Evolutionary conservation across 176 grass and related monocot species (phyloP).

Genomic region (maize (Zea mays)): DNA sequence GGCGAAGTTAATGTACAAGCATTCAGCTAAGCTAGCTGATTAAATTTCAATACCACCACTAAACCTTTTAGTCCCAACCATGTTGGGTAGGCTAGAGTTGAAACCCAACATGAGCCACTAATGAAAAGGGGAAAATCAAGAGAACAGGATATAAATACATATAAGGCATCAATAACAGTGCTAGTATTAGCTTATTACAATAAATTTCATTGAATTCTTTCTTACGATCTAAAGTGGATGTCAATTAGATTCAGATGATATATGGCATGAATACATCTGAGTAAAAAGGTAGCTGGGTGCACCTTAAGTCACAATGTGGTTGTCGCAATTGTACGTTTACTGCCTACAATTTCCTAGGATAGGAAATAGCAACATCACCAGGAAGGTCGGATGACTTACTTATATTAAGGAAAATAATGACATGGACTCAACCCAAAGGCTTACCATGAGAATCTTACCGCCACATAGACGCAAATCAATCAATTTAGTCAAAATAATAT

Average conservation of each 20-base stretch:
- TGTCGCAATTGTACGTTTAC: not conserved
- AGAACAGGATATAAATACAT: not conserved
- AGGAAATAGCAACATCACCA: not conserved
- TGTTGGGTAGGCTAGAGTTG: not conserved
- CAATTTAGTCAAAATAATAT: not conserved
- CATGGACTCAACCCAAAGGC: not conserved
- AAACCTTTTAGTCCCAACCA: not conserved
- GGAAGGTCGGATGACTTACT: not conserved
- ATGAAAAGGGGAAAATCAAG: not conserved
- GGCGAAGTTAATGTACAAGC: not conserved
- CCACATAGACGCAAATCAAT: not conserved
- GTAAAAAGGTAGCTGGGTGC: not conserved
- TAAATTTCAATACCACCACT: not conserved
- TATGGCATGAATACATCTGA: slow-evolving; percentile 1
- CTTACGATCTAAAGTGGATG: slow-evolving; percentile 9
- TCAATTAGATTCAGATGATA: not conserved
- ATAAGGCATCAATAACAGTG: not conserved
- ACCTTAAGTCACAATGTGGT: not conserved
- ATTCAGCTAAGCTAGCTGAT: not conserved
- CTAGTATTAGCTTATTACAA: not conserved
- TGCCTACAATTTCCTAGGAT: not conserved
- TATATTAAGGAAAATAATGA: not conserved
- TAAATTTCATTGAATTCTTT: not conserved
- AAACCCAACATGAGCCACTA: not conserved
- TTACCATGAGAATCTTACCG: not conserved